Percentiles rank a stretch among this genome's conserved stretches.
Conservation (phyloP, 768 basidiomycete genomes). For the Russula abietina region DNA sequence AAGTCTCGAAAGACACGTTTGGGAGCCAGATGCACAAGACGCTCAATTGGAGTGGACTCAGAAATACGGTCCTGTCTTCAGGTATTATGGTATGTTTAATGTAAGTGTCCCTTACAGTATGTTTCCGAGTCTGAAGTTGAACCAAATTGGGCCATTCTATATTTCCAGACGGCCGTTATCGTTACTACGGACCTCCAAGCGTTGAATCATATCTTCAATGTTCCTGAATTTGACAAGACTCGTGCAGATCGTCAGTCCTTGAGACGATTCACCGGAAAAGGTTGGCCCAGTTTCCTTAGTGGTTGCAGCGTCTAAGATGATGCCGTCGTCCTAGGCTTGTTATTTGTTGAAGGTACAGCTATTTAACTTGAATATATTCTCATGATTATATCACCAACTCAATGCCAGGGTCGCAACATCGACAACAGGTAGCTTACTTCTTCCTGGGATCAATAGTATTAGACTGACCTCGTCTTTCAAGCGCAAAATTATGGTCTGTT, state of each 20-base stretch:
- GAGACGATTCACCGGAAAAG: conserved; percentile 6
- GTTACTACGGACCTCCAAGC: conserved; percentile 11
- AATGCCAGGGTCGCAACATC: conserved; percentile 12
- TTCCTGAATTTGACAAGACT: conserved; percentile 19
- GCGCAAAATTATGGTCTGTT: conserved; percentile 19
- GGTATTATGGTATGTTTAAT: conserved; percentile 17
- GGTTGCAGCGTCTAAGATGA: not conserved
- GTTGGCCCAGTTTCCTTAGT: not conserved
- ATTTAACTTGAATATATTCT: not conserved
- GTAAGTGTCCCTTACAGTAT: not conserved
- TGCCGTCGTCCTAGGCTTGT: conserved; percentile 5
- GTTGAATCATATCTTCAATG: conserved; percentile 12
- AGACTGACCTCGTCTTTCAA: conserved; percentile 1
- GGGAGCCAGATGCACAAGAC: conserved; percentile 14
- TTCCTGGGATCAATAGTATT: not conserved
- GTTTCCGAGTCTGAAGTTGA: not conserved
- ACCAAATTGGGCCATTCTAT: not conserved
- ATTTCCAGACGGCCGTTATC: not conserved
- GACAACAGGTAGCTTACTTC: conserved; percentile 12
- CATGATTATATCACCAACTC: not conserved
- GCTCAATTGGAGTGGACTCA: conserved; percentile 9
- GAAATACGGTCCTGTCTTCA: conserved; percentile 12
- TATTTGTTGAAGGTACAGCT: conserved; percentile 14
- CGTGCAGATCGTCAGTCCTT: not conserved
- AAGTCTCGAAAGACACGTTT: not conserved